Percentiles rank a stretch among this genome's conserved stretches.
phyloP scores from a whole-genome alignment of 345 rosid species.

The Combretum micranthum region DNA sequence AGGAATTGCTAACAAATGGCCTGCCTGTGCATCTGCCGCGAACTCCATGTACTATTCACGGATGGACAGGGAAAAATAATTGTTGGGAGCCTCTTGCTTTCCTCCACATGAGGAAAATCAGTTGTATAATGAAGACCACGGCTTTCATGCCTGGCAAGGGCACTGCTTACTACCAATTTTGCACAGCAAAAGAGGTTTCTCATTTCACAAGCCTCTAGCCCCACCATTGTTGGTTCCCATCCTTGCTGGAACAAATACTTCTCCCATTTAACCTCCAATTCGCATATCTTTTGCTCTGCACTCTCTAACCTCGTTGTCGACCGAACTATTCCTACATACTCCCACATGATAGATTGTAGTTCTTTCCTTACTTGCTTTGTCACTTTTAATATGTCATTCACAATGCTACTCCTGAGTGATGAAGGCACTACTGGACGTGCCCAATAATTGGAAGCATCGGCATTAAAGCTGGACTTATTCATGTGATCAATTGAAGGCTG shows the following conservation, averaged over 20 bases:
- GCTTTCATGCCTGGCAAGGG: slow-evolving; percentile 85
- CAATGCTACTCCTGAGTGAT: slow-evolving; percentile 32
- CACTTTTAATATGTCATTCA: slow-evolving; percentile 33
- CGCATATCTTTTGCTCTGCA: slow-evolving; percentile 47
- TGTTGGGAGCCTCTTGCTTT: slow-evolving; percentile 84
- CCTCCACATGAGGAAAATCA: slow-evolving; percentile 81
- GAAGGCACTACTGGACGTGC: slow-evolving; percentile 54
- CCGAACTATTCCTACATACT: slow-evolving; percentile 81
- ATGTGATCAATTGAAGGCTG: slow-evolving; percentile 73
- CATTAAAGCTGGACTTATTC: slow-evolving; percentile 43
- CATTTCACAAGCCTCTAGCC: slow-evolving; percentile 87
- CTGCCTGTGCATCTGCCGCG: slow-evolving; percentile 57
- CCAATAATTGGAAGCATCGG: slow-evolving; percentile 47
- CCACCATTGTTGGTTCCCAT: slow-evolving; percentile 83
- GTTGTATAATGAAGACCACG: slow-evolving; percentile 89
- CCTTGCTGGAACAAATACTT: slow-evolving; percentile 66
- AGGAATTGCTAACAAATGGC: slow-evolving; percentile 14
- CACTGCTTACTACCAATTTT: slow-evolving; percentile 89
- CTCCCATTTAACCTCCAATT: slow-evolving; percentile 79
- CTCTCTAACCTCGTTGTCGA: slow-evolving; percentile 61
- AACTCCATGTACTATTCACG: slow-evolving; percentile 70
- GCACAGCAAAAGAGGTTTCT: slow-evolving; percentile 92
- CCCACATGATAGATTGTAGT: slow-evolving; percentile 87
- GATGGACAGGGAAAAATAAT: slow-evolving; percentile 65
- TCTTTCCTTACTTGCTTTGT: slow-evolving; percentile 68